These are phyloP conservation scores for Dendrobium chrysotoxum DNA, from an alignment of 106 monocot species.

Conservation along the genomic window DNA sequence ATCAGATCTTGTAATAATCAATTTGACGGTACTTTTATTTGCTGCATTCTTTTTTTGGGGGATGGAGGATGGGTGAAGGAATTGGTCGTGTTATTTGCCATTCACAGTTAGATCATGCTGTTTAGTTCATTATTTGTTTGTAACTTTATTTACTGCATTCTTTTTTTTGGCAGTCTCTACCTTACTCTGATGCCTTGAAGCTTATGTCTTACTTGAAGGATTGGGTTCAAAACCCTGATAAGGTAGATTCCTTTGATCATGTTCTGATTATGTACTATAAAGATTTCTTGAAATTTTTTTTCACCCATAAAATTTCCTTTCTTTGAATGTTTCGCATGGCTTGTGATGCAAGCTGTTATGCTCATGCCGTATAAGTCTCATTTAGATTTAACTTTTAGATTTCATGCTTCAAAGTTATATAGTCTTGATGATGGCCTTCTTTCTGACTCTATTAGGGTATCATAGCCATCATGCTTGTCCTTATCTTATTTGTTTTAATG, in stretches of 20 bases:
- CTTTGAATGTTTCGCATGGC: neutral
- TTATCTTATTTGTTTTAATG: neutral
- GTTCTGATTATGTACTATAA: neutral
- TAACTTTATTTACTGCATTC: neutral
- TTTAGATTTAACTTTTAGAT: neutral
- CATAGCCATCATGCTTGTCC: neutral
- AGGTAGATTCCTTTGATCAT: slow-evolving; percentile 34
- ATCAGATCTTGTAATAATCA: neutral
- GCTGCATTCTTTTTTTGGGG: neutral
- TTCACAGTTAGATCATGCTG: too few species aligned
- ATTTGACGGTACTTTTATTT: neutral
- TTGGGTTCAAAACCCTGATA: slow-evolving; percentile 64
- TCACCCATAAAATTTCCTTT: neutral
- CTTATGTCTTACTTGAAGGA: slow-evolving; percentile 81
- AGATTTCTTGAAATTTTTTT: neutral
- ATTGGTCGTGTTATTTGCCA: too few species aligned
- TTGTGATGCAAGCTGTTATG: neutral
- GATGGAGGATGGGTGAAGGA: too few species aligned
- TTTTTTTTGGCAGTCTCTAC: slow-evolving; percentile 60
- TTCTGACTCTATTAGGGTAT: neutral
- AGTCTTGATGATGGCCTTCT: neutral
- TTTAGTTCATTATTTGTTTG: neutral
- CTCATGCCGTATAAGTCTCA: neutral
- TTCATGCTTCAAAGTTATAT: neutral
- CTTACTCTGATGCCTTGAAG: slow-evolving; percentile 87